Evolutionary conservation across 179 eudicot species (phyloP), one percentile per base, ranked within the genome.

Genomic region (Beta macrorhiza): DNA sequence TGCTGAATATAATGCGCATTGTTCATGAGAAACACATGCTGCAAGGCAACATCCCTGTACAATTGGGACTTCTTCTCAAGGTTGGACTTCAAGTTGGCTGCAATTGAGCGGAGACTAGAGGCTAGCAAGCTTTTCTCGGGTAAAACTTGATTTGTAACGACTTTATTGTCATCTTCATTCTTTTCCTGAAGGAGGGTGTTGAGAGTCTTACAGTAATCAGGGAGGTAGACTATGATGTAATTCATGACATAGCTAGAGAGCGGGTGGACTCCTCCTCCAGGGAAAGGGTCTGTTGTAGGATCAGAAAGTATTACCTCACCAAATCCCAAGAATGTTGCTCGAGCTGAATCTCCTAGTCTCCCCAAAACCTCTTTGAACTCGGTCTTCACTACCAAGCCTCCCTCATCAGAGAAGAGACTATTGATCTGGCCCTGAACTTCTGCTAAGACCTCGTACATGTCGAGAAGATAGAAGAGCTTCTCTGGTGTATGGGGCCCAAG

Each of bases 221-320:
- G 83, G 7, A 88, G 67, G 32, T 80, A 72, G 59, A 85, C 85
- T 3, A 80, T 87, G 88, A 93, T 79, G 79, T 91, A 93, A 79
- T 95, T 95, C 93, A 92, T 91, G 63, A 93, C 93, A 78, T 92
- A 95, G 69, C 82, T 90, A 14, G 97, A 89, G 16, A 95, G 84
- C 37, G 76, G 93, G 81, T 89, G 93, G 45, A 95, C 81, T 13
- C 89, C 90, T 9, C 98, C 98, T 12, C 82, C 88, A 0, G 85
- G 89, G 16, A 89, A 87, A 44, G 93, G 91, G 32, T 81, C 84
- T 5, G 65, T 67, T 0, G 95, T 88, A 17, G 84, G 81, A 56
- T 88, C 77, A 22, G 90, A 89, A 32, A 89, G 87, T 64, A 95
- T 85, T 1, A 74, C 79, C 59, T 86, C 78, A 25, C 88, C 91